Evolutionary conservation across 148 eudicot species (phyloP).

Genomic region (Heliosperma pusillum): DNA sequence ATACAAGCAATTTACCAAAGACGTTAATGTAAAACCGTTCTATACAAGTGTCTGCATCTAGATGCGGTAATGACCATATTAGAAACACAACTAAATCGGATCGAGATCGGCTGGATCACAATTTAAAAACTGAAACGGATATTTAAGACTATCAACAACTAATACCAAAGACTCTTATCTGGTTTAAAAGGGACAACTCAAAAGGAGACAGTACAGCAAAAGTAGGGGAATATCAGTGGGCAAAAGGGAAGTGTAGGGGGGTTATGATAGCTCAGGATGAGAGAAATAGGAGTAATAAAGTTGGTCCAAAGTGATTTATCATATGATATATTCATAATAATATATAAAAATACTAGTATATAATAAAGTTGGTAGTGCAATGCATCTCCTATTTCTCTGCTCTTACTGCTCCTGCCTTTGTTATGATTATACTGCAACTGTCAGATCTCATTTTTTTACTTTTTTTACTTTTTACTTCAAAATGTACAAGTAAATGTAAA

Average conservation of each 20-base stretch:
- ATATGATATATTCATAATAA: not conserved
- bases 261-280: slow-evolving; percentile 24
- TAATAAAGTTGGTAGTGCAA: slow-evolving; percentile 10
- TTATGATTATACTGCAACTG: slow-evolving; percentile 27
- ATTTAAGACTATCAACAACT: not conserved
- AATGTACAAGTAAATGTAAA: too few species aligned
- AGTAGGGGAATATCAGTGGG: slow-evolving; percentile 43
- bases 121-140: not conserved
- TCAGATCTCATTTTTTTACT: slow-evolving; percentile 23
- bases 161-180: slow-evolving; percentile 29
- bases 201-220: slow-evolving; percentile 41
- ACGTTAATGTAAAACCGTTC: too few species aligned
- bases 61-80: not conserved
- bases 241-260: slow-evolving; percentile 32
- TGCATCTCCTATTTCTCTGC: slow-evolving; percentile 27
- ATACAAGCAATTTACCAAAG: too few species aligned
- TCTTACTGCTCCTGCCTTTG: slow-evolving; percentile 22
- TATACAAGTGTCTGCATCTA: not conserved
- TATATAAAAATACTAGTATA: not conserved
- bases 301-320: slow-evolving; percentile 18
- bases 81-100: not conserved
- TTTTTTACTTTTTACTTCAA: not conserved
- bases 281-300: slow-evolving; percentile 13
- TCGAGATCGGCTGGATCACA: not conserved
- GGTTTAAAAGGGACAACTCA: slow-evolving; percentile 29